Conservation (phyloP, 106 monocot species). For the Allium fistulosum region DNA sequence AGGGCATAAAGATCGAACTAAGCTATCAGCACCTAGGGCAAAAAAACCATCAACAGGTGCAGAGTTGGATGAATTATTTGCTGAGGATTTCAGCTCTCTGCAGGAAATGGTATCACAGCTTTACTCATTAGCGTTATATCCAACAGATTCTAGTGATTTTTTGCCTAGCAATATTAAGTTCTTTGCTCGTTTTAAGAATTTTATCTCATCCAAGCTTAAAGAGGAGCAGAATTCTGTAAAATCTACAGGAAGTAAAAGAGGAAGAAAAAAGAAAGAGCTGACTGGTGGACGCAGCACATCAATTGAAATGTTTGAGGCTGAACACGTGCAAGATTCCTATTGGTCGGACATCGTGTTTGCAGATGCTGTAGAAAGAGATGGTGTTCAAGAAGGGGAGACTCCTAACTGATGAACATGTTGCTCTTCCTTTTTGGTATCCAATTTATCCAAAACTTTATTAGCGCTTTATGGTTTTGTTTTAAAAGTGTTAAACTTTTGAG, state of each 20-base stretch:
- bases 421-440: too few species aligned
- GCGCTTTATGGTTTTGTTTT: too few species aligned
- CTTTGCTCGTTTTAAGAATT: conserved; percentile 16
- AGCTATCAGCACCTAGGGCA: neutral
- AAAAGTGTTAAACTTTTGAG: too few species aligned
- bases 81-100: conserved; percentile 24
- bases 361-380: conserved; percentile 5
- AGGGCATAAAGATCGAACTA: neutral
- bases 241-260: conserved; percentile 14
- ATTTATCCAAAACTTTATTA: too few species aligned
- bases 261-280: conserved; percentile 14
- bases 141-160: conserved; percentile 10
- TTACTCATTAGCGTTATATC: conserved; percentile 17
- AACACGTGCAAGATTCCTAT: conserved; percentile 19
- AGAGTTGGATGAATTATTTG: conserved; percentile 3
- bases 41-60: neutral
- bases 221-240: neutral
- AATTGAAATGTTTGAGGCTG: conserved; percentile 2
- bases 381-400: too few species aligned
- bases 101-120: conserved; percentile 48
- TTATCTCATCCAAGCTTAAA: neutral
- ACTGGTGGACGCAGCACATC: neutral
- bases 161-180: conserved; percentile 14
- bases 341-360: conserved; percentile 19
- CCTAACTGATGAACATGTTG: too few species aligned